Evolutionary conservation across 257 asterid species (phyloP).

Genomic region (Solanum bulbocastanum): DNA sequence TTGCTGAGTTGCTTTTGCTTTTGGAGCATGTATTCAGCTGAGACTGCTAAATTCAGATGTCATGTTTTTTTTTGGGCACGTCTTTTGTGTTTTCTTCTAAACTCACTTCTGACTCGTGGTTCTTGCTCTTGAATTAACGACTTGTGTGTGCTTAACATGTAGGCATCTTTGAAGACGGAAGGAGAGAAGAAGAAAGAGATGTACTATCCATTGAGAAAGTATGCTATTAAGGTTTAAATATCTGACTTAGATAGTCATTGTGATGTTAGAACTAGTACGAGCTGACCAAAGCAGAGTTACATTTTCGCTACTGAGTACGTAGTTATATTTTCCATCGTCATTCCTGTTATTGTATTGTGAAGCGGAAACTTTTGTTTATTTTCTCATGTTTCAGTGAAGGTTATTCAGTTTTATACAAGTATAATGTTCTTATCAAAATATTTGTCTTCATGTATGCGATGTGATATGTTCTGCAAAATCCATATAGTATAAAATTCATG

Average conservation of each 20-base stretch:
- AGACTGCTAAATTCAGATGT: too few species aligned
- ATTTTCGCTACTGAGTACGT: not conserved
- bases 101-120: not conserved
- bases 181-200: conserved; percentile 62
- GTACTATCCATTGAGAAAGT: conserved; percentile 68
- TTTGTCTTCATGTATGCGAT: not conserved
- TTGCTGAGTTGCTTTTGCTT: too few species aligned
- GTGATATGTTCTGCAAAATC: not conserved
- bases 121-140: not conserved
- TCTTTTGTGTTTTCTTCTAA: too few species aligned
- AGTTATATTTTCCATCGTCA: not conserved
- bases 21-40: too few species aligned
- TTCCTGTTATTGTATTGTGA: too few species aligned
- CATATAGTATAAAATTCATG: too few species aligned
- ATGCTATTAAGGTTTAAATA: conserved; percentile 52
- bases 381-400: not conserved
- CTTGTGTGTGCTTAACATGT: not conserved
- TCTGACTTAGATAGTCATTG: not conserved
- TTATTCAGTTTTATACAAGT: not conserved
- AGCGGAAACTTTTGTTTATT: not conserved
- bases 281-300: not conserved
- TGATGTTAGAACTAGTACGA: not conserved
- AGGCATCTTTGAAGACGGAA: conserved; percentile 70
- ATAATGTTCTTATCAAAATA: not conserved
- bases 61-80: too few species aligned